Base-by-base conservation (phyloP, 176 grass and related monocot species). In the Lolium multiflorum region DNA sequence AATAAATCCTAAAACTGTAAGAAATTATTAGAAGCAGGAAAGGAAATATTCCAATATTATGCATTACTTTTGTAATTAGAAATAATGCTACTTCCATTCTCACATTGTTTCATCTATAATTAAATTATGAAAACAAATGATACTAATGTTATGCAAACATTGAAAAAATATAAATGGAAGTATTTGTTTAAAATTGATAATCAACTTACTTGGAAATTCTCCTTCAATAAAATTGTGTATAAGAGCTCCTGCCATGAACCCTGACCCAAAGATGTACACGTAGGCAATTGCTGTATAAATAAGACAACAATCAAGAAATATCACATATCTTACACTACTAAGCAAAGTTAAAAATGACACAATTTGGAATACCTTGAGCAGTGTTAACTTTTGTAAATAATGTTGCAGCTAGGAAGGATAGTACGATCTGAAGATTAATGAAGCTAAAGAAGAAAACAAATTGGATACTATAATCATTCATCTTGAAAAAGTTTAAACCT, bases 391-490 rank as follows among this genome's bases (percentile, higher is more conserved):
- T 80, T 0, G 81, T 89, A 89, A 98, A 98, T 74, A 94, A 93
- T n/a, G 89, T 58, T 81, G 96, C 90, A 51, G 75, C 68, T 63
- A 98, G 78, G 75, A 98, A 93, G 16, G 89, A 90, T 56, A 95
- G 54, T 71, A 85, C 91, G 80, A 98, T 98, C 89, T 98, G 96
- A 78, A 98, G 87, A 59, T 95, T 98, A 84, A 95, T 87, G 89
- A 91, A 94, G 77, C 94, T 79, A 81, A 95, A 92, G 86, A 93
- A 94, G 88, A 98, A 95, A 51, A 98, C 88, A 71, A 92, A 88
- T 75, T 98, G 93, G 79, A 98, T 90, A 81, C 96, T 71, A 63
- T 98, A 95, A 70, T 84, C 75, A 3, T 98, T 98, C 85, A 87
- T 85, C 85, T 82, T 90, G 86, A 98, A 98, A 74, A 98, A 84